Conservation (phyloP, 176 grass and related monocot genomes). For the Coix lacrymajobi region DNA sequence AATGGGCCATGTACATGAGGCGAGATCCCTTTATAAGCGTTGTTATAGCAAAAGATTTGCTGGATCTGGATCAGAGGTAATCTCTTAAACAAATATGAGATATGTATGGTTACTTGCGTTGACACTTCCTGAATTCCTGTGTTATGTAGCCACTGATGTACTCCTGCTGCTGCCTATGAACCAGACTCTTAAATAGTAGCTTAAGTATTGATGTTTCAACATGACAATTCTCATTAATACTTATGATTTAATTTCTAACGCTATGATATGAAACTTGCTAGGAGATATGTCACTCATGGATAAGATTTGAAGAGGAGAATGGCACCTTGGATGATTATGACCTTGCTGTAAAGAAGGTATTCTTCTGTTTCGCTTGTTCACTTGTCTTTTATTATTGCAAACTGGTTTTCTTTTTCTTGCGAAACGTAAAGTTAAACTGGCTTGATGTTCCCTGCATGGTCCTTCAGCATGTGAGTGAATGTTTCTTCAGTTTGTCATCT, state of each 20-base stretch:
- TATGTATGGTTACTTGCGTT: neutral
- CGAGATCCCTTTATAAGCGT: constrained; percentile 86
- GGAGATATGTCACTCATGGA: constrained; percentile 79
- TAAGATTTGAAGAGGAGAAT: constrained; percentile 87
- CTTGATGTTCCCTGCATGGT: neutral
- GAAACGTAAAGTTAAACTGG: constrained; percentile 8
- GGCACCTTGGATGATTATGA: constrained; percentile 94
- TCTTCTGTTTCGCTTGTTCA: neutral
- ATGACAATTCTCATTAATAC: constrained; percentile 13
- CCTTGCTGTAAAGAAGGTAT: constrained; percentile 87
- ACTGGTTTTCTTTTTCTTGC: neutral
- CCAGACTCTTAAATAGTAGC: neutral
- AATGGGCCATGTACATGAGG: constrained; percentile 67
- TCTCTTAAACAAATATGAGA: constrained; percentile 1
- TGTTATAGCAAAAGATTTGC: constrained; percentile 83
- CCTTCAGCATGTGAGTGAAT: constrained; percentile 6
- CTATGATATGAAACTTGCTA: constrained; percentile 39
- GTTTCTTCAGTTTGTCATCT: constrained; percentile 13
- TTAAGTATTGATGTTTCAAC: neutral
- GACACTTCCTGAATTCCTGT: neutral
- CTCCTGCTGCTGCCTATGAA: neutral
- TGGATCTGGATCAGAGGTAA: constrained; percentile 92
- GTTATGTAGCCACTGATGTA: neutral
- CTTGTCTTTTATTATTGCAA: neutral
- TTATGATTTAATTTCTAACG: constrained; percentile 12